Base-by-base conservation (phyloP, 2,329 filamentous ascomycete genomes). In the Verticillium albo-atrum region DNA sequence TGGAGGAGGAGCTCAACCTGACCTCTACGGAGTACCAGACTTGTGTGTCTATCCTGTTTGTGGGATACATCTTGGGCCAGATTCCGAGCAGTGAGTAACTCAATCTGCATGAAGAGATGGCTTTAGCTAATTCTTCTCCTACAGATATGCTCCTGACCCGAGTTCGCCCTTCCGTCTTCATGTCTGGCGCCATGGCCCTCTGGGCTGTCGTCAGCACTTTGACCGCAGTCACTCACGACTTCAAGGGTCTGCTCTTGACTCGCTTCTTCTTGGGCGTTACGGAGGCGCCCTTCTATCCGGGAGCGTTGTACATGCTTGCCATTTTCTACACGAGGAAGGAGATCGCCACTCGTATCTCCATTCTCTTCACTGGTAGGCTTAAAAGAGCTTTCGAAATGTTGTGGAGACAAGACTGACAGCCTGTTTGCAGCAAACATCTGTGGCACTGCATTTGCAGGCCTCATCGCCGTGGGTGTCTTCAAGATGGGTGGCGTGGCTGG, bases 401-500 rank as follows among this genome's bases (percentile, higher is more conserved):
- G 3, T 32, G 1, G 30, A 14, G 30, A 14, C 30, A 14, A 32
- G 9, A 14, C 30, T 32, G 14, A 32, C 30, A 32, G 3, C 9
- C 86, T 7, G 82, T 83, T 0, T 82, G 82, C 26, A 32, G 30
- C 30, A 14, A 32, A 32, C 10, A 32, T 32, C 30, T 32, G 30
- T n/a, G 59, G 59, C 12, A 54, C 70, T n/a, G 68, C 61, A 20
- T 65, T 67, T 34, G 64, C 64, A 7, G 66, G 67, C 3, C 58
- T 66, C 25, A 59, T 65, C 30, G 62, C 63, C 2, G 61, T 64
- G 30, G 62, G 58, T 6, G 59, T 65, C 32, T 71, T 74, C 10
- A 71, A 74, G 7, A 71, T 81, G 51, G 76, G 80, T 26, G 74
- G 75, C 3, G 68, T 67, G 17, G 73, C 71, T 50, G 77, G 77